Percentiles rank a stretch among this genome's conserved stretches.
Evolutionary conservation across 257 asterid genomes (phyloP).

Genomic region (Capsicum baccatum): DNA sequence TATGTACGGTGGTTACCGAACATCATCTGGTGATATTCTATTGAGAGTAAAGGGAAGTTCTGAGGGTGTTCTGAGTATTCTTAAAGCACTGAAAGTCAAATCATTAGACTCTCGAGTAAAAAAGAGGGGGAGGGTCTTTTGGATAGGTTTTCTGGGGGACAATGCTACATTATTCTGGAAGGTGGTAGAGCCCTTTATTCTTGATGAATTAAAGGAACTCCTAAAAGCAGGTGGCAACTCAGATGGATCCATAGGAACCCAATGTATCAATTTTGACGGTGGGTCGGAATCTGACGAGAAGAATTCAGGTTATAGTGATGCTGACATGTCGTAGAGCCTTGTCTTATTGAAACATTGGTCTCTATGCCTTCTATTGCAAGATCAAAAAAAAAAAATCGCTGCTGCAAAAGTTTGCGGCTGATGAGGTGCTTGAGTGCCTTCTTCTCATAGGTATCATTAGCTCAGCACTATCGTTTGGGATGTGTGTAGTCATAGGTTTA

Average conservation of each 20-base stretch:
- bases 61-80: constrained; percentile 64
- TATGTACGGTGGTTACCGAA: constrained; percentile 84
- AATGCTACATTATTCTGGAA: constrained; percentile 71
- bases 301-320: constrained; percentile 38
- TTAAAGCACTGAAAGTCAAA: constrained; percentile 52
- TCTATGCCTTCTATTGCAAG: constrained; percentile 8
- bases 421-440: background rate
- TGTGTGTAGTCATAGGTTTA: background rate
- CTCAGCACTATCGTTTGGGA: background rate
- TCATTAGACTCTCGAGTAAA: constrained; percentile 65
- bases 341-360: background rate
- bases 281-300: constrained; percentile 49
- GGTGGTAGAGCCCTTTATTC: constrained; percentile 65
- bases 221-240: constrained; percentile 45
- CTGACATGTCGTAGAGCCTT: constrained; percentile 32
- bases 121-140: constrained; percentile 62
- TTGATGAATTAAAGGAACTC: constrained; percentile 61
- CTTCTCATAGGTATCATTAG: background rate
- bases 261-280: constrained; percentile 33
- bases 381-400: background rate
- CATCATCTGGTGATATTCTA: constrained; percentile 78
- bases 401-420: background rate
- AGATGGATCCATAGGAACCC: constrained; percentile 40
- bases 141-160: constrained; percentile 85
- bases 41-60: constrained; percentile 66